Evolutionary conservation across 306 rosid species (phyloP), one percentile per base, ranked within the genome.

Genomic region (Casuarina glauca): DNA sequence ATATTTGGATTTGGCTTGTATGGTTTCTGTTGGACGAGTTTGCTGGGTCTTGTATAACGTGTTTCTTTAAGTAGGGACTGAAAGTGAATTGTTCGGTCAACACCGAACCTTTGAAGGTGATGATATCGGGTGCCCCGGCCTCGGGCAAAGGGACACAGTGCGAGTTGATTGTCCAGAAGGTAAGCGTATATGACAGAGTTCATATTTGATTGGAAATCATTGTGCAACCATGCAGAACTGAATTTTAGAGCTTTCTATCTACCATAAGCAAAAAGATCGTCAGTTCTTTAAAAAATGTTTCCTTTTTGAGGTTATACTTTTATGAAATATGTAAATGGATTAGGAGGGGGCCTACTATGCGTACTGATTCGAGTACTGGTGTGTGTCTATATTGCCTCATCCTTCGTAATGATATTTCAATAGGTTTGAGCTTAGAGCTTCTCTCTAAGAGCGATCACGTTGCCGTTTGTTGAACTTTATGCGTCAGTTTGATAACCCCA

Each of bases 81-180:
- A 87, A 80, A 63, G 86, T 89, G 85, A 84, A 46, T 9, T 91
- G 97, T 77, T 88, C 93, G 39, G 72, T 70, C 17, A 78, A 73
- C 45, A 78, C 73, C 32, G 92, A 89, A 74, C 93, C 97, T 45
- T 46, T 92, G 83, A 95, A 92, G 87, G 92, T 95, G 48, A 88
- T 95, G 96, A 91, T 95, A 79, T 92, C 97, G 4, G 98, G 98
- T 77, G 93, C 98, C 9, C 98, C 98, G 42, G 97, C 97, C 1
- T 95, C 97, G 0, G 98, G 98, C 45, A 95, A 95, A 80, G 98
- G 98, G 76, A 95, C 98, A 36, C 98, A 92, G 84, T 95, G 96
- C 55, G 96, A 95, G 78, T 84, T 92, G 82, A 92, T 95, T 79
- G 96, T 89, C 55, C 83, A 78, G 58, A 91, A 92, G 98, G 97